These are phyloP conservation scores for Blastocystis sp. DNA, from an alignment of 352 stramenopile genomes.

Conservation along the genomic window DNA sequence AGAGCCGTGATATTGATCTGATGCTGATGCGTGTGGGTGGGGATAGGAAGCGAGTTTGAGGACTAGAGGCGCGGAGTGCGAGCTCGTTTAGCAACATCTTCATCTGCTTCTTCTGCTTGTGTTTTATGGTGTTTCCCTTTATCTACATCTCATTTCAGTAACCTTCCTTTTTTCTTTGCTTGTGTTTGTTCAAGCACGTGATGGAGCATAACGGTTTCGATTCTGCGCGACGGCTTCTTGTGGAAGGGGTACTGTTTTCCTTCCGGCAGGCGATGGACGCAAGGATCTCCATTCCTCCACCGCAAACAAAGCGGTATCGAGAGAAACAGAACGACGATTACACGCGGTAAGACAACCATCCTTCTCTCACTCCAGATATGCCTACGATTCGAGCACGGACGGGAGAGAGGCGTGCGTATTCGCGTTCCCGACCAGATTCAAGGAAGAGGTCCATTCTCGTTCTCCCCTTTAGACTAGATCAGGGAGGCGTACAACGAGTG, in stretches of 20 bases:
- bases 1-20: constrained; percentile 63
- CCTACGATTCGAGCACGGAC: neutral
- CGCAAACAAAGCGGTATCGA: neutral
- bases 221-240: neutral
- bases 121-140: constrained; percentile 43
- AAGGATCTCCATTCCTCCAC: neutral
- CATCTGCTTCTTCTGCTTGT: constrained; percentile 22
- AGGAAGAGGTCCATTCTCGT: neutral
- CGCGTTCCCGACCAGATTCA: neutral
- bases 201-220: constrained; percentile 49
- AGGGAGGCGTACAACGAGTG: neutral
- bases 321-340: constrained; percentile 43
- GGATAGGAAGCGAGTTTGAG: neutral
- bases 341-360: neutral
- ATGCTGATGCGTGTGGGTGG: constrained; percentile 7
- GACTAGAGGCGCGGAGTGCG: neutral
- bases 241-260: neutral
- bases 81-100: constrained; percentile 44
- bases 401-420: constrained; percentile 2
- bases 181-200: constrained; percentile 61
- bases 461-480: neutral
- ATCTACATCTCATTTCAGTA: neutral
- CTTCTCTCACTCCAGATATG: constrained; percentile 15
- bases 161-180: neutral
- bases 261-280: neutral